Conservation (phyloP, 306 rosid species). For the Trifolium dubium region DNA sequence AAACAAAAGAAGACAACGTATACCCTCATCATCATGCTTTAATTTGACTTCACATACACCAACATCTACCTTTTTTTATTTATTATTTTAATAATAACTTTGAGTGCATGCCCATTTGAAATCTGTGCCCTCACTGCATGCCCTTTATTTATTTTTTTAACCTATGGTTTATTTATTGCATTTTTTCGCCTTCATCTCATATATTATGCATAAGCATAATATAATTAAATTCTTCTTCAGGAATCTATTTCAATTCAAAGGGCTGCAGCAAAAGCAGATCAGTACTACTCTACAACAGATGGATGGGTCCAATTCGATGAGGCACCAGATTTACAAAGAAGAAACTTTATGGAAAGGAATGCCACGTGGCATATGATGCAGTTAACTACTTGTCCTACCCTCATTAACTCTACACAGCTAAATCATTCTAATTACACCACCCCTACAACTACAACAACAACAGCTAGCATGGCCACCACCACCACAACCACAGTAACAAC, state of each 20-base stretch:
- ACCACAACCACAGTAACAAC: conserved; percentile 34
- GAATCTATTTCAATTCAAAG: conserved; percentile 73
- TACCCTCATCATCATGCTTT: conserved; percentile 43
- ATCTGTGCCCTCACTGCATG: conserved; percentile 32
- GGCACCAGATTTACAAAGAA: conserved; percentile 65
- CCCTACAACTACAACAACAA: conserved; percentile 37
- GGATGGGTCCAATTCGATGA: conserved; percentile 81
- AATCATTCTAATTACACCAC: conserved; percentile 28
- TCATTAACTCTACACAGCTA: conserved; percentile 14
- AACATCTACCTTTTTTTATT: conserved; percentile 36
- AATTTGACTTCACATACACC: conserved; percentile 48
- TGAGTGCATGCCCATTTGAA: conserved; percentile 47
- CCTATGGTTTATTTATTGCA: conserved; percentile 9
- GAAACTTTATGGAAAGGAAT: conserved; percentile 72
- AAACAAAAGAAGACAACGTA: conserved; percentile 55
- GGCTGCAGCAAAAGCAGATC: conserved; percentile 52
- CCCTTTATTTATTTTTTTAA: conserved; percentile 22
- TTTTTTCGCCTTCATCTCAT: not conserved
- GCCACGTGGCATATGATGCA: conserved; percentile 90
- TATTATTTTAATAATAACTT: conserved; percentile 19
- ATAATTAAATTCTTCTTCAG: conserved; percentile 42
- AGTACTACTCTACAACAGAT: conserved; percentile 58
- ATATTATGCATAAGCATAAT: too few species aligned
- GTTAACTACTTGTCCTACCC: conserved; percentile 56
- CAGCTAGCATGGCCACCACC: conserved; percentile 36